A percentile compares a stretch with the other conserved stretches of the same genome.
phyloP scores from a whole-genome alignment of 164 flowering plant genomes.

The Vitis labrusca region DNA sequence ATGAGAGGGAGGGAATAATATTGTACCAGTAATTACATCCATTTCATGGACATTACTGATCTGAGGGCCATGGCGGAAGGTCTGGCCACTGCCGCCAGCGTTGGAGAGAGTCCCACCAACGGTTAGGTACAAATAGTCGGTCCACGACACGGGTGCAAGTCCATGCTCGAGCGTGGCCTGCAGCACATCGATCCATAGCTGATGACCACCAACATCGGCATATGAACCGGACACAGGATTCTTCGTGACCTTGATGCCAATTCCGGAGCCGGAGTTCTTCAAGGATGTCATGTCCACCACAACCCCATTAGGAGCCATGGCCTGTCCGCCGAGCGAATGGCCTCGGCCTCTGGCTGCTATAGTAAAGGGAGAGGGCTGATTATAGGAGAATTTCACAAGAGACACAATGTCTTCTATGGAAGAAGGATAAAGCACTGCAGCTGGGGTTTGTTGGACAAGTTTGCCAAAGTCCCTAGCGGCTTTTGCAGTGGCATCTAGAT shows the following conservation, averaged over 20 bases:
- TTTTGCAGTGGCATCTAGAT: conserved; percentile 21
- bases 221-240: conserved; percentile 16
- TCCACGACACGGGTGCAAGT: conserved; percentile 82
- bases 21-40: conserved; percentile 79
- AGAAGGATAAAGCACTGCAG: conserved; percentile 66
- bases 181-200: conserved; percentile 80
- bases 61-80: conserved; percentile 83
- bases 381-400: conserved; percentile 40
- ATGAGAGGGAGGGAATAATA: background rate
- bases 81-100: conserved; percentile 87
- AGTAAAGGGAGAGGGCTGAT: conserved; percentile 32
- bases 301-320: conserved; percentile 66
- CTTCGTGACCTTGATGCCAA: conserved; percentile 36
- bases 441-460: conserved; percentile 32
- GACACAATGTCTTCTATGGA: conserved; percentile 45
- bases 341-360: conserved; percentile 73
- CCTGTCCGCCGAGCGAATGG: conserved; percentile 79
- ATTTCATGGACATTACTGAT: conserved; percentile 75
- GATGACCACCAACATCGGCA: conserved; percentile 76
- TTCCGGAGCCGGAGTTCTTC: conserved; percentile 4
- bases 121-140: conserved; percentile 80
- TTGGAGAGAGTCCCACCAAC: conserved; percentile 95
- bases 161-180: conserved; percentile 51
- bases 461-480: conserved; percentile 74
- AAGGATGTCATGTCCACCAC: conserved; percentile 74